Conservation (phyloP, 495 filamentous ascomycete species). For the Xylaria intraflava region DNA sequence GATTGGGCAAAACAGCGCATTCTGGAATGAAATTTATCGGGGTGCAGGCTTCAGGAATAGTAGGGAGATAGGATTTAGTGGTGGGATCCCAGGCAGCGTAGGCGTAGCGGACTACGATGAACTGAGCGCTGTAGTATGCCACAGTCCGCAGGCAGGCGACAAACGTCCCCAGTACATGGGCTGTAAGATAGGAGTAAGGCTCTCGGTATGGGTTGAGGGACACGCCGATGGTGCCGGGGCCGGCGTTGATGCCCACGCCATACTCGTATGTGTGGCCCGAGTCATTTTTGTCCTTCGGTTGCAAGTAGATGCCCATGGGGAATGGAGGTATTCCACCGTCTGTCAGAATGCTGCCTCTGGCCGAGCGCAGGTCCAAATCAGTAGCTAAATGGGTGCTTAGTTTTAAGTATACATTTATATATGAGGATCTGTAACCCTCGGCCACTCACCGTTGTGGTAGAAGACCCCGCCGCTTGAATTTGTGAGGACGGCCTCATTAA, state of each 20-base stretch:
- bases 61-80: background rate
- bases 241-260: constrained; percentile 20
- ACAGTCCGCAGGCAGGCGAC: constrained; percentile 24
- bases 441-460: constrained; percentile 26
- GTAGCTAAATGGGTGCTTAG: constrained; percentile 16
- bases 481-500: constrained; percentile 25
- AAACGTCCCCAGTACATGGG: constrained; percentile 12
- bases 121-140: constrained; percentile 16
- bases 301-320: constrained; percentile 22
- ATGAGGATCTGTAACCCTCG: background rate
- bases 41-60: constrained; percentile 19
- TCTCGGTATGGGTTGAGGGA: constrained; percentile 10
- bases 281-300: constrained; percentile 12
- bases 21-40: constrained; percentile 23
- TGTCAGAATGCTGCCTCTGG: constrained; percentile 20
- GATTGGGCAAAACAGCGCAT: constrained; percentile 17
- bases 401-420: background rate
- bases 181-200: constrained; percentile 11
- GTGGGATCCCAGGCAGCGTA: constrained; percentile 9
- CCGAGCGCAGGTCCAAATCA: constrained; percentile 12
- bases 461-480: constrained; percentile 20
- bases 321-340: constrained; percentile 28
- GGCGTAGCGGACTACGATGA: constrained; percentile 18
- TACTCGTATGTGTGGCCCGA: constrained; percentile 15
- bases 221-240: constrained; percentile 16